A percentile compares a stretch with the other conserved stretches of the same genome.
Evolutionary conservation across 1,139 yeast genomes (phyloP).

Genomic region (Sugiyamaella pinicola): DNA sequence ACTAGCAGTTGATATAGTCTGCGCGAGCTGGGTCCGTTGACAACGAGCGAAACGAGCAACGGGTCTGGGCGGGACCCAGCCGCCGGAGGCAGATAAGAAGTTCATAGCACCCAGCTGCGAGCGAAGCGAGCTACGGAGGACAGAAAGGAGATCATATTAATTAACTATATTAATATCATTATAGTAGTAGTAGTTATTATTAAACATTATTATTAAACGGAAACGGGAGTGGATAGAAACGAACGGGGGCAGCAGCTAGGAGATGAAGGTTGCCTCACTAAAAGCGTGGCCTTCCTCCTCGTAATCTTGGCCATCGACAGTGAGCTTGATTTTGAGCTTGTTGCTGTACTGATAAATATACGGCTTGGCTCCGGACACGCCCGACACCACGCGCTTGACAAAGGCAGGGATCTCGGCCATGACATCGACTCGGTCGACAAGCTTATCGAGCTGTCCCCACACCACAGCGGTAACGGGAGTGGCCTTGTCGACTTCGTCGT

Average conservation of each 20-base stretch:
- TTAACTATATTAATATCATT: constrained; percentile 9
- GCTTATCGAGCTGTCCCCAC: constrained; percentile 48
- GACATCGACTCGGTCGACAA: constrained; percentile 91
- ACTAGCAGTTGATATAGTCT: too few species aligned
- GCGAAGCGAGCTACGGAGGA: constrained; percentile 1
- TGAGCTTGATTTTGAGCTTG: constrained; percentile 38
- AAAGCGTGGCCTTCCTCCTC: constrained; percentile 71
- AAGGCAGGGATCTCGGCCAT: constrained; percentile 96
- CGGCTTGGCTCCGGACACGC: constrained; percentile 94
- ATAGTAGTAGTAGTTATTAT: constrained; percentile 36
- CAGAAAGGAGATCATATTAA: not conserved
- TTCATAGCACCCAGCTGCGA: not conserved
- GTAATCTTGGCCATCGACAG: constrained; percentile 41
- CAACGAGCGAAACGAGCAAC: not conserved
- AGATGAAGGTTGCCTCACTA: constrained; percentile 76
- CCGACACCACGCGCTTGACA: constrained; percentile 89
- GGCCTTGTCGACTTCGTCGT: constrained; percentile 44
- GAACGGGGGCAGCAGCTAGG: constrained; percentile 42
- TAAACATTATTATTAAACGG: constrained; percentile 36
- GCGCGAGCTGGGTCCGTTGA: too few species aligned
- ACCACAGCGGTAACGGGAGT: constrained; percentile 42
- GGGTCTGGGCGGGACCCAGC: constrained; percentile 8
- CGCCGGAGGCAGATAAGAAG: constrained; percentile 1
- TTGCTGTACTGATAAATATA: constrained; percentile 89
- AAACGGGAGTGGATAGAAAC: not conserved